phyloP scores from a whole-genome alignment of 306 rosid species.

The Inga leiocalycina region DNA sequence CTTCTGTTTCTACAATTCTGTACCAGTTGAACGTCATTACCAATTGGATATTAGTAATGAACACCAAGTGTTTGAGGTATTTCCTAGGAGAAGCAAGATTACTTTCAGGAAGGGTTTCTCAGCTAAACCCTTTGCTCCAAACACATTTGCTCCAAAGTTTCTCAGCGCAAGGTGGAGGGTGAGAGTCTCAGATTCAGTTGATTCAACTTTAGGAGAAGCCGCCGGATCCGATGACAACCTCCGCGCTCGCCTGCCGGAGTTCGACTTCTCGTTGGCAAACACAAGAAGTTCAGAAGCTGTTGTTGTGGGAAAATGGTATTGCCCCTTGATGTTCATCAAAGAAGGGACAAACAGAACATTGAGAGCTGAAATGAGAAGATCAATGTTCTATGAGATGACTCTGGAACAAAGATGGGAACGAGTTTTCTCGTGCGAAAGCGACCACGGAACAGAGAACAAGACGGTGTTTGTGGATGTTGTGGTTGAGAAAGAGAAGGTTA shows the following conservation, averaged over 20 bases:
- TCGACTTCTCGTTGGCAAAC: slow-evolving; percentile 34
- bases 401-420: slow-evolving; percentile 70
- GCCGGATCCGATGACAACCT: slow-evolving; percentile 49
- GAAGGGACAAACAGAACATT: slow-evolving; percentile 50
- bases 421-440: slow-evolving; percentile 43
- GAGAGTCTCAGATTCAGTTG: slow-evolving; percentile 29
- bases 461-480: slow-evolving; percentile 51
- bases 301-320: slow-evolving; percentile 75
- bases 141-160: slow-evolving; percentile 61
- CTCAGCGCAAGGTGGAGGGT: slow-evolving; percentile 55
- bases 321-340: slow-evolving; percentile 67
- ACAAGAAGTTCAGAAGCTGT: slow-evolving; percentile 30
- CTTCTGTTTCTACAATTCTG: slow-evolving; percentile 45
- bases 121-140: slow-evolving; percentile 49
- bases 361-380: slow-evolving; percentile 46
- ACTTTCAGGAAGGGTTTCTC: slow-evolving; percentile 49
- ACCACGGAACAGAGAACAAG: background rate
- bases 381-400: slow-evolving; percentile 67
- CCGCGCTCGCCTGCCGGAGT: slow-evolving; percentile 43
- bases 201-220: slow-evolving; percentile 50
- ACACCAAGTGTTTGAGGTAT: slow-evolving; percentile 52
- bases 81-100: slow-evolving; percentile 38
- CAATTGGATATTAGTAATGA: slow-evolving; percentile 41
- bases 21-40: slow-evolving; percentile 28
- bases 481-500: slow-evolving; percentile 50